Base-by-base conservation (phyloP, 768 basidiomycete species). In the Astraeus odoratus region DNA sequence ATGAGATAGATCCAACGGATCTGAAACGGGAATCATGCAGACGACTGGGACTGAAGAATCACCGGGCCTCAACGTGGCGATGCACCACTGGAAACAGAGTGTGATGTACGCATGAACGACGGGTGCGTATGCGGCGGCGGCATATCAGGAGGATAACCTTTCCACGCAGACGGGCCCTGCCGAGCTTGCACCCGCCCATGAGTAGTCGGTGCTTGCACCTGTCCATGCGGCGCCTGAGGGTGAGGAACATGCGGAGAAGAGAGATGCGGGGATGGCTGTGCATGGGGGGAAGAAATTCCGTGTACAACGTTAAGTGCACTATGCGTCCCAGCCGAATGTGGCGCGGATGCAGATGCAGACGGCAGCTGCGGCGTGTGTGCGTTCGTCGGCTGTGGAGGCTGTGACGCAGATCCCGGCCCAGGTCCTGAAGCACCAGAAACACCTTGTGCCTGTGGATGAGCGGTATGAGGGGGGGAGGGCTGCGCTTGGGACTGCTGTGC, bases 41-140 rank as follows among this genome's bases (percentile, higher is more conserved):
- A n/a, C n/a, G n/a, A n/a, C n/a, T n/a, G n/a, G n/a, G n/a, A n/a
- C n/a, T n/a, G n/a, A n/a, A n/a, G n/a, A n/a, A n/a, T n/a, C n/a
- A n/a, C n/a, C n/a, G n/a, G n/a, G n/a, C n/a, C n/a, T 57, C 51
- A 60, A 24, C 55, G 57, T 3, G 67, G 66, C 8, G 68, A 68
- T 5, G 64, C 60, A 8, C 61, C 65, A 8, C 60, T 65, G 41
- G 68, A 68, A 41, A 62, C 64, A 23, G 69, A 64, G 33, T 73
- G 73, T 34, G 73, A 69, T 26, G 69, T 65, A 15, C 73, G 65
- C 57, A 75, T 65, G 52, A 75, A 76, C 18, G 73, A 73, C 47
- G 74, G 74, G 24, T 73, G 71, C 34, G 68, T 61, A 8, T 70
- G 57, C 37, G 5, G 39, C 18, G 23, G 36, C 20, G 18, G 36